These are phyloP conservation scores for Asterophora lycoperdoides DNA, from an alignment of 768 basidiomycete species.

Conservation along the genomic window DNA sequence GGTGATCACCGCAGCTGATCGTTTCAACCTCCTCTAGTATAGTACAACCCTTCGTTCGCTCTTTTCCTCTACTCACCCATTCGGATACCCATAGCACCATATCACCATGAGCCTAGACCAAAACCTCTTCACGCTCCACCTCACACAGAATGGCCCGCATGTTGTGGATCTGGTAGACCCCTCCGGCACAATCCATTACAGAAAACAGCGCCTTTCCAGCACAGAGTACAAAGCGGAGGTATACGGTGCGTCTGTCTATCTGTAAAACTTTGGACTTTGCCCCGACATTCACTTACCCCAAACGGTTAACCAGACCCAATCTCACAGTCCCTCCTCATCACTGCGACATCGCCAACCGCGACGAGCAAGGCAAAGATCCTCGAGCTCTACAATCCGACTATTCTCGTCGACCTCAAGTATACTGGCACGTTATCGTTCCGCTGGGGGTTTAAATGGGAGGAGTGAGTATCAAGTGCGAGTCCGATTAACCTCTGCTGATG, in stretches of 20 bases:
- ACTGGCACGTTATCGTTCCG: slow-evolving; percentile 70
- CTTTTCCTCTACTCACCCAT: not conserved
- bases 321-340: slow-evolving; percentile 66
- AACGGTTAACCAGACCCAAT: slow-evolving; percentile 74
- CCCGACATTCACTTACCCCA: not conserved
- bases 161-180: slow-evolving; percentile 71
- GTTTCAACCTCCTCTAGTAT: not conserved
- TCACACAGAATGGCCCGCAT: slow-evolving; percentile 54
- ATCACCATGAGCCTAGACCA: slow-evolving; percentile 73
- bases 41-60: too few relatives aligned
- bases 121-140: slow-evolving; percentile 77
- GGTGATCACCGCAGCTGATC: not conserved
- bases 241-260: slow-evolving; percentile 45
- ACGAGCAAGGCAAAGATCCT: slow-evolving; percentile 71
- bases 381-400: slow-evolving; percentile 72
- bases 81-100: not conserved
- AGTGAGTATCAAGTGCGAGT: slow-evolving; percentile 42
- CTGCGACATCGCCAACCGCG: slow-evolving; percentile 58
- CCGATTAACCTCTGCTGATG: too few relatives aligned
- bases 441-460: slow-evolving; percentile 82
- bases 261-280: not conserved
- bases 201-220: slow-evolving; percentile 58
- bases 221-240: slow-evolving; percentile 60
- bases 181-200: slow-evolving; percentile 61
- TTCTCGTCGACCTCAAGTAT: slow-evolving; percentile 64